A percentile compares a stretch with the other conserved stretches of the same genome.
Evolutionary conservation across 2,329 filamentous ascomycete species (phyloP).

Genomic region (Curvularia eragrostidis): DNA sequence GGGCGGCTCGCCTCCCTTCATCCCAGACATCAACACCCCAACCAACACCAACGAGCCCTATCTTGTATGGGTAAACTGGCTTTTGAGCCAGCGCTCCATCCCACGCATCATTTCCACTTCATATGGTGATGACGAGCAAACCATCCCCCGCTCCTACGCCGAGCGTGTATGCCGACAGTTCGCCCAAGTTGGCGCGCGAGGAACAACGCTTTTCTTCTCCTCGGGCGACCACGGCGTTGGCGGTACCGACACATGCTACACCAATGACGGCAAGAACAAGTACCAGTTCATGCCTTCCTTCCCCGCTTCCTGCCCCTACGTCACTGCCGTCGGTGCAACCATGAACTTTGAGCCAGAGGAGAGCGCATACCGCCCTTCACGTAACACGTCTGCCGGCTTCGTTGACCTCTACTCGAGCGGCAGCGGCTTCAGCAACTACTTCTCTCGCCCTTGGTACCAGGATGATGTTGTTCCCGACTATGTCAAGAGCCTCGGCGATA

Average conservation of each 20-base stretch:
- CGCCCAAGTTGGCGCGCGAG: conserved; percentile 70
- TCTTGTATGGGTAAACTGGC: conserved; percentile 66
- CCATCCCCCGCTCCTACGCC: conserved; percentile 66
- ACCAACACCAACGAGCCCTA: conserved; percentile 72
- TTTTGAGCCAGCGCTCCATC: conserved; percentile 63
- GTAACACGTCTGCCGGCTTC: conserved; percentile 41
- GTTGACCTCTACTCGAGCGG: conserved; percentile 61
- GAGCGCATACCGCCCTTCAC: conserved; percentile 49
- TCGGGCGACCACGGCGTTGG: conserved; percentile 69
- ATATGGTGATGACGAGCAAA: conserved; percentile 72
- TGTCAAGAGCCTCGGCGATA: conserved; percentile 50
- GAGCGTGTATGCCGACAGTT: conserved; percentile 68
- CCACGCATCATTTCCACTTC: conserved; percentile 70
- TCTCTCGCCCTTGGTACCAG: conserved; percentile 60
- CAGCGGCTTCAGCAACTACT: conserved; percentile 58
- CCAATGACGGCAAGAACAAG: conserved; percentile 65
- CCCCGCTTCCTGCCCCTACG: conserved; percentile 71
- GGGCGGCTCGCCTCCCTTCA: conserved; percentile 62
- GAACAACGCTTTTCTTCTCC: conserved; percentile 69
- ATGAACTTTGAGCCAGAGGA: conserved; percentile 61
- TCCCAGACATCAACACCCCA: conserved; percentile 56
- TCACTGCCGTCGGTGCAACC: conserved; percentile 71
- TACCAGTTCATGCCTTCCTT: conserved; percentile 67
- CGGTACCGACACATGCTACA: conserved; percentile 58
- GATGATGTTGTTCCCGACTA: conserved; percentile 54